phyloP scores from a whole-genome alignment of 371 early-diverging fungal species.

The Blakeslea trispora region DNA sequence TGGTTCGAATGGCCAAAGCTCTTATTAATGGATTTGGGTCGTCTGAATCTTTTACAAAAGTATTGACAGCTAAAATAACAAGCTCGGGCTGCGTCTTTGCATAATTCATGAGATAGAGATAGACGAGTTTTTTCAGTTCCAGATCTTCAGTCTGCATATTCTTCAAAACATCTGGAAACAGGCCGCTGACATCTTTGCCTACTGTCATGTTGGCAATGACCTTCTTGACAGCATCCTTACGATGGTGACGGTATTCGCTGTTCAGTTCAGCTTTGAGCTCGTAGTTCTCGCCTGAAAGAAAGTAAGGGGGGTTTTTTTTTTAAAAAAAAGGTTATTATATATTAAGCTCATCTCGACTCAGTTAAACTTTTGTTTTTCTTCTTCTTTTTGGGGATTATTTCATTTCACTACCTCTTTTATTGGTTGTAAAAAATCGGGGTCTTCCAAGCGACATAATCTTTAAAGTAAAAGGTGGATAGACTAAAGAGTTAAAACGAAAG shows the following conservation, averaged over 20 bases:
- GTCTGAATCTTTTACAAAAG: conserved; percentile 97
- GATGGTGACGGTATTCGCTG: conserved; percentile 89
- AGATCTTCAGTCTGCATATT: conserved; percentile 99
- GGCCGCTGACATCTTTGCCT: conserved; percentile 83
- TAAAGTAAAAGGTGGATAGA: no score
- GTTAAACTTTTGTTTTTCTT: no score
- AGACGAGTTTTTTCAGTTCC: conserved; percentile 95
- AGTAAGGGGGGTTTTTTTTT: no score
- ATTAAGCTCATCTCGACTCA: no score
- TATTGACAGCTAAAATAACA: conserved; percentile 95
- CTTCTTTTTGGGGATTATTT: no score
- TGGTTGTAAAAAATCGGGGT: no score
- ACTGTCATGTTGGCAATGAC: conserved; percentile 95
- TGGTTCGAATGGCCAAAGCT: conserved; percentile 95
- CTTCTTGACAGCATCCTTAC: conserved; percentile 97
- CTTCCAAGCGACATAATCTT: no score
- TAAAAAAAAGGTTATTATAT: no score
- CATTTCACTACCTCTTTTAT: no score
- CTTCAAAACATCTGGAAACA: conserved; percentile 96
- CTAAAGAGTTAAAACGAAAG: no score
- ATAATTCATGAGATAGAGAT: conserved; percentile 88
- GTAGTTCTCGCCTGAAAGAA: conserved; percentile 88
- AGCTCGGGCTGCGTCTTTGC: conserved; percentile 97
- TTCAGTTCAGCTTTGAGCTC: conserved; percentile 95
- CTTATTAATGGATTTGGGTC: conserved; percentile 93